Evolutionary conservation across 2,329 filamentous ascomycete genomes (phyloP), one percentile per base, ranked within the genome.

Genomic region (Exophiala aquamarina): DNA sequence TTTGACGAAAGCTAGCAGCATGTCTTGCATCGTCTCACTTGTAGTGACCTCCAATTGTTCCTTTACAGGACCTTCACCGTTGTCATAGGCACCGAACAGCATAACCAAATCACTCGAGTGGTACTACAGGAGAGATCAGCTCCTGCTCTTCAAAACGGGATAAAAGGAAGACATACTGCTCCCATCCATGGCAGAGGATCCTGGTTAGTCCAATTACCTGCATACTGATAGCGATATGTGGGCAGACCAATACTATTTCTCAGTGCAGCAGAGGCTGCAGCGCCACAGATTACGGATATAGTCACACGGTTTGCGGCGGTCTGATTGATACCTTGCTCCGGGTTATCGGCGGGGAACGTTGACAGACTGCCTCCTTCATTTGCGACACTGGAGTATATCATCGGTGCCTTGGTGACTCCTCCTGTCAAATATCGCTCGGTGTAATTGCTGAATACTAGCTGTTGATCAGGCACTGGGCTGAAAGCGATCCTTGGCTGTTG

Each of bases 131-230:
- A n/a, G n/a, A n/a, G n/a, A n/a, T n/a, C n/a, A n/a, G n/a, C n/a
- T n/a, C n/a, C n/a, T n/a, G n/a, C n/a, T n/a, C n/a, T n/a, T n/a
- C n/a, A n/a, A n/a, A n/a, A n/a, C n/a, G n/a, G n/a, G n/a, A n/a
- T n/a, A n/a, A n/a, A n/a, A n/a, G n/a, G n/a, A n/a, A n/a, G n/a
- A n/a, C n/a, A n/a, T n/a, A 13, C 3, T 1, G 70, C 70, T 4
- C 70, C 70, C 35, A 73, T 60, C 68, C 70, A 74, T 2, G 59
- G 48, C 19, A 59, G 58, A 0, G 65, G 65, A 11, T 64, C 63
- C 40, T 72, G 63, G 48, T 74, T 73, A 15, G 66, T 58, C 53
- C 70, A 73, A 43, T 68, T 67, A 39, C 69, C 70, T 3, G 62
- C 62, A 50, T 70, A 71, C 36, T 64, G 58, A 54, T 70, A 72